Percentiles rank a stretch among this genome's conserved stretches.
phyloP scores from a whole-genome alignment of 2,329 filamentous ascomycete genomes.

The Sporothrix brunneoviolacea region DNA sequence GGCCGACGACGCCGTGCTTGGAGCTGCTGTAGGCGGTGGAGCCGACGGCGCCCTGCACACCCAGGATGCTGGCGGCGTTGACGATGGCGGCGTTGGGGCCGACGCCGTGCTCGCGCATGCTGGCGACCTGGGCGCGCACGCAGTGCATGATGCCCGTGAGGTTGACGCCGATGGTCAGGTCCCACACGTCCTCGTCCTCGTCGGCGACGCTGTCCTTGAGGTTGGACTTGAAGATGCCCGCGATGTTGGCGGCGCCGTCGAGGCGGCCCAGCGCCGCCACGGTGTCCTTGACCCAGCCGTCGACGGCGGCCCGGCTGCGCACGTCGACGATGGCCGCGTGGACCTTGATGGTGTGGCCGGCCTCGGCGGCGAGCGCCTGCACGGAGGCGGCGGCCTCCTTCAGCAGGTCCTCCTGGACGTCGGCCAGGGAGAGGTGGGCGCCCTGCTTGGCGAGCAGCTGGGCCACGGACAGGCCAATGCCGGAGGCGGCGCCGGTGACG shows the following conservation, averaged over 20 bases:
- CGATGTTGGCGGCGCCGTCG: conserved; percentile 50
- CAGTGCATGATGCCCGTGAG: conserved; percentile 47
- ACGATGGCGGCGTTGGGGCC: conserved; percentile 15
- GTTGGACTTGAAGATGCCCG: conserved; percentile 41
- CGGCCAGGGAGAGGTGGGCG: conserved; percentile 38
- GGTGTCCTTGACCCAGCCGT: conserved; percentile 42
- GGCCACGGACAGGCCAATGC: conserved; percentile 42
- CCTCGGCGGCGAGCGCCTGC: neutral
- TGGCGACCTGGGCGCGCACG: conserved; percentile 29
- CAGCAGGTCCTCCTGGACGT: conserved; percentile 33
- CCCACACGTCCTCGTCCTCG: conserved; percentile 42
- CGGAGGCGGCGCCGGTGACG: conserved; percentile 27
- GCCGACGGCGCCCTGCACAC: conserved; percentile 25
- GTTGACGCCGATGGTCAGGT: conserved; percentile 42
- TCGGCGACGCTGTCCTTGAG: conserved; percentile 33
- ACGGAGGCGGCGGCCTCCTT: conserved; percentile 12
- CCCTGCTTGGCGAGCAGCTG: conserved; percentile 35
- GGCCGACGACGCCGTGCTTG: conserved; percentile 33
- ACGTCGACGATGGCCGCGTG: conserved; percentile 11
- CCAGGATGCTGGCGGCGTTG: conserved; percentile 17
- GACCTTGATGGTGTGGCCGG: conserved; percentile 5
- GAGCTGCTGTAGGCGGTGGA: conserved; percentile 32
- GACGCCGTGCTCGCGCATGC: conserved; percentile 10
- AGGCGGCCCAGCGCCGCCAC: conserved; percentile 45
- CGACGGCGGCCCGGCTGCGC: conserved; percentile 31